Evolutionary conservation across 176 grass and related monocot species (phyloP), one percentile per base, ranked within the genome.

Genomic region (Avena insularis): DNA sequence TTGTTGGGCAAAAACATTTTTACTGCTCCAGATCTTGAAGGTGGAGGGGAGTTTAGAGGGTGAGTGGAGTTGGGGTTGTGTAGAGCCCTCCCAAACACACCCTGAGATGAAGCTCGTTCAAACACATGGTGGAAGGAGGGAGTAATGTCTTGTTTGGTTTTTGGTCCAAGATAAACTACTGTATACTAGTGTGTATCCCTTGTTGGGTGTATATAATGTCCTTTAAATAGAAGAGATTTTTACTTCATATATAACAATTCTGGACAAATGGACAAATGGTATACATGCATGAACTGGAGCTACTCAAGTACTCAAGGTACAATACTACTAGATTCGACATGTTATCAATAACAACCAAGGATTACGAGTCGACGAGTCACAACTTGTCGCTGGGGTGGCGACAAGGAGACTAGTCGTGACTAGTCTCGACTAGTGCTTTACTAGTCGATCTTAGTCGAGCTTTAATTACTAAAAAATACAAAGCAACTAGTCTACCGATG

Each of bases 201-300:
- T 51, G 71, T 43, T 49, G 54, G 4, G 6, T 55, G 27, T 43
- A 43, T 7, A 48, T 40, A 38, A 73, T 43, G 31, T n/a, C 25
- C 23, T 20, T 31, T 27, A 46, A 63, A 51, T 3, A 81, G n/a
- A 40, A 65, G 14, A 25, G 25, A 66, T 12, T 65, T 76, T 45
- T 81, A 51, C n/a, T 79, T 17, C 10, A 45, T 43, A 45, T 79
- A 69, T 31, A 69, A 23, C 33, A 85, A 56, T 67, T 78, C 65
- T 21, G 50, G 20, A 64, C 12, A 31, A 19, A 84, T 38, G 45
- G 71, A 63, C 38, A 81, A 47, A 67, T 27, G 46, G 48, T 23
- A 67, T 48, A 82, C 9, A 82, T n/a, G 12, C 46, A 85, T 67
- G 57, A 55, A 45, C 47, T n/a, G 31, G 49, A 43, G 40, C 6